Percentiles rank a stretch among this genome's conserved stretches.
These are phyloP conservation scores for Podosphaera fusca DNA, from an alignment of 2,329 filamentous ascomycete species.

Conservation along the genomic window DNA sequence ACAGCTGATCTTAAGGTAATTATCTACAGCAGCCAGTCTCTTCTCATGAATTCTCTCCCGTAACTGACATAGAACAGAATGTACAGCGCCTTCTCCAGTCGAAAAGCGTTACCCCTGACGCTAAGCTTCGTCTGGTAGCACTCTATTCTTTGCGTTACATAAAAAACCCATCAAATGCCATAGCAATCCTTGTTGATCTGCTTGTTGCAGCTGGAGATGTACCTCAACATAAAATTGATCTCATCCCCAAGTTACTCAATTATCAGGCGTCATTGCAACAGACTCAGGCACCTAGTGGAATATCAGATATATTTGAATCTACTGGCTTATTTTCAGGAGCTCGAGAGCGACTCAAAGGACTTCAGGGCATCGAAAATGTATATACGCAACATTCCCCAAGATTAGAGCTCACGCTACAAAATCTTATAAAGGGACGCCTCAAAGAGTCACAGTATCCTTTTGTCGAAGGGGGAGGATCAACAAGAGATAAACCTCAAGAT, in stretches of 20 bases:
- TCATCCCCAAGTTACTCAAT: constrained; percentile 58
- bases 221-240: constrained; percentile 47
- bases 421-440: constrained; percentile 75
- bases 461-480: constrained; percentile 66
- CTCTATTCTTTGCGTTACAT: constrained; percentile 90
- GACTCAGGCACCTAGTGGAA: constrained; percentile 43
- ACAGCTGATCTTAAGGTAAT: constrained; percentile 66
- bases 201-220: constrained; percentile 68
- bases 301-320: constrained; percentile 80
- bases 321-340: constrained; percentile 79
- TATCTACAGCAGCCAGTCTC: neutral
- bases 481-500: constrained; percentile 88
- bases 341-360: constrained; percentile 68
- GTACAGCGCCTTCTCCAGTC: constrained; percentile 72
- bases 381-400: constrained; percentile 93
- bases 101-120: constrained; percentile 50
- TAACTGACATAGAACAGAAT: constrained; percentile 27
- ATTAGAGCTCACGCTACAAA: constrained; percentile 69
- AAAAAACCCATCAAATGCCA: constrained; percentile 60
- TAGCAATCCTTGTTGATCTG: constrained; percentile 69
- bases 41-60: neutral
- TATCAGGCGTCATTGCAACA: constrained; percentile 78
- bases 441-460: constrained; percentile 82
- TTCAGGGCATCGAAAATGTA: constrained; percentile 95
- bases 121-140: constrained; percentile 73